Base-by-base conservation (phyloP, 192 early-diverging fungal species). In the Gamsiella multidivaricata region DNA sequence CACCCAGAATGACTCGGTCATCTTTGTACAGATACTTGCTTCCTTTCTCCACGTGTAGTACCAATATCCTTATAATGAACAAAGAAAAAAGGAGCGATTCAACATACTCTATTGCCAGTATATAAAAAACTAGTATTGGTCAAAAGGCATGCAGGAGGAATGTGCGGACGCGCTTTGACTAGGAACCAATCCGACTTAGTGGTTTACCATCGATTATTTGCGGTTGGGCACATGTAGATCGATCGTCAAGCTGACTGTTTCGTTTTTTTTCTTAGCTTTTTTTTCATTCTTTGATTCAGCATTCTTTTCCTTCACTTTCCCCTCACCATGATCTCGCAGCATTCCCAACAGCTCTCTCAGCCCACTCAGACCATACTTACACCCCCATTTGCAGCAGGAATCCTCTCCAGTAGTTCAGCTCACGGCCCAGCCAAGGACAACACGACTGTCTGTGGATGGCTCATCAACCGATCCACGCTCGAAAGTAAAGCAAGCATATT, bases 401-500 rank as follows among this genome's bases (percentile, higher is more conserved):
- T 33, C 31, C 46, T n/a, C 5, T 9, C 32, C 15, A 57, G 32
- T 37, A 28, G 25, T 15, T 42, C 20, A 17, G 12, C 39, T 10
- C 31, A 28, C 12, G 64, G 55, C 3, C 33, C 11, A 2, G 5
- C 8, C 42, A 54, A 25, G 41, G 32, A 41, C 8, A 45, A 45
- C 25, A 31, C 33, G 0, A 15, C 60, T 33, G 22, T 73, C 41
- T 58, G 49, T 32, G 70, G 70, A 15, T 73, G 70, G 70, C 70
- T 73, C 29, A 26, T 65, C 23, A 32, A 73, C 17, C 54, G 36
- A 22, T 25, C 18, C 4, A 60, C 53, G 36, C 53, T 73, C 17
- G 43, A 73, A 47, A 56, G 70, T 65, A 65, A 43, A 26, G 2
- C 12, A n/a, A 31, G 3, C 3, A 32, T 22, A 20, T 17, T 39